Conservation (phyloP, 495 filamentous ascomycete genomes). For the Penicillium taxi region DNA sequence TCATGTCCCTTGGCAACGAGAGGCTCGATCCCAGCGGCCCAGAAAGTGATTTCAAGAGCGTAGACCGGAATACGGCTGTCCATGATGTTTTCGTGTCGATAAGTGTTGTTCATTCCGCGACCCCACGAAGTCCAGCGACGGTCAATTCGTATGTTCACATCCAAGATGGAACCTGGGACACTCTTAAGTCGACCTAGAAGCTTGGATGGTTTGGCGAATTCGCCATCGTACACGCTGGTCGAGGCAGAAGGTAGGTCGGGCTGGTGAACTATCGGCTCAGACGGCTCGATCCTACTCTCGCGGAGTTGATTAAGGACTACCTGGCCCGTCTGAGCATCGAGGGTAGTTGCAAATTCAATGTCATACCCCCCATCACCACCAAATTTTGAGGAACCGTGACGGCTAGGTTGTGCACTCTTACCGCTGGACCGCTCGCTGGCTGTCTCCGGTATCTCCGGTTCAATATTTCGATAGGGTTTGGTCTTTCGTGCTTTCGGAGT, state of each 20-base stretch:
- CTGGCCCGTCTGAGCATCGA: conserved; percentile 37
- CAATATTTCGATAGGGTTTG: conserved; percentile 27
- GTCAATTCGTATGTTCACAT: conserved; percentile 54
- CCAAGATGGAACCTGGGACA: conserved; percentile 38
- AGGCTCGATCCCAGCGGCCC: conserved; percentile 53
- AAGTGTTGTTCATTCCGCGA: conserved; percentile 51
- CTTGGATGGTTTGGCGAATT: conserved; percentile 32
- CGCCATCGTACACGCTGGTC: conserved; percentile 1
- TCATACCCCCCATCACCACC: conserved; percentile 13
- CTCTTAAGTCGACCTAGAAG: conserved; percentile 39
- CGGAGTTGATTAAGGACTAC: conserved; percentile 23
- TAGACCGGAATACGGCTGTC: conserved; percentile 71
- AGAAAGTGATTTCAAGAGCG: conserved; percentile 70
- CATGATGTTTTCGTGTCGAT: conserved; percentile 46
- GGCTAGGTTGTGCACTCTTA: conserved; percentile 11
- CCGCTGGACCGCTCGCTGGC: conserved; percentile 37
- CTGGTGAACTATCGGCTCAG: conserved; percentile 17
- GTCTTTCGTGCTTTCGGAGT: conserved; percentile 28
- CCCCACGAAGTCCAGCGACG: conserved; percentile 67
- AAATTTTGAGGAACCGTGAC: neutral
- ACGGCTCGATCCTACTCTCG: conserved; percentile 14
- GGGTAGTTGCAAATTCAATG: conserved; percentile 32
- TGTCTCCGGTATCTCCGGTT: conserved; percentile 36
- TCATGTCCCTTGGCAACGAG: conserved; percentile 46
- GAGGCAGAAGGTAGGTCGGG: conserved; percentile 7